Percentiles rank a stretch among this genome's conserved stretches.
Evolutionary conservation across 306 rosid species (phyloP).

Genomic region (Cicer yamashitae): DNA sequence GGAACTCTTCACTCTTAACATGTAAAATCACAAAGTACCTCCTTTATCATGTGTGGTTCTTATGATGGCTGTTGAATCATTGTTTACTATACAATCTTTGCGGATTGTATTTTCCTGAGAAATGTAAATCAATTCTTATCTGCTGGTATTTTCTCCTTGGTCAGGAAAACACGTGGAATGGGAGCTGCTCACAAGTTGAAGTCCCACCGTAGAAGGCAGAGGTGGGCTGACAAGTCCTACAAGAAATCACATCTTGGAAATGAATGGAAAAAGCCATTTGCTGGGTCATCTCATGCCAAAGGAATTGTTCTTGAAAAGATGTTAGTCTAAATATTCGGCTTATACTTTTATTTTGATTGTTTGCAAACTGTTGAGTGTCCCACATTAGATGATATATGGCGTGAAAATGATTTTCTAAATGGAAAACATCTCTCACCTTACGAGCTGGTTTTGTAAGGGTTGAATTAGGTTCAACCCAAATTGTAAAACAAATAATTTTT

Average conservation of each 20-base stretch:
- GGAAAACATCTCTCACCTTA: no score
- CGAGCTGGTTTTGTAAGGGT: no score
- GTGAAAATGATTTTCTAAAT: no score
- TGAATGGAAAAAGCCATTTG: slow-evolving; percentile 91
- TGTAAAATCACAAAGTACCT: neutral
- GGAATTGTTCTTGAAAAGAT: slow-evolving; percentile 89
- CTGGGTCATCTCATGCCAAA: slow-evolving; percentile 87
- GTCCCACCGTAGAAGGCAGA: slow-evolving; percentile 74
- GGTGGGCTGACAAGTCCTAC: slow-evolving; percentile 86
- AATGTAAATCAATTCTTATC: neutral
- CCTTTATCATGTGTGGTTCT: neutral
- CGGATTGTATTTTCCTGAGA: neutral
- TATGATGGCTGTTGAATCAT: neutral
- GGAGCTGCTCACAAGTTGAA: slow-evolving; percentile 89
- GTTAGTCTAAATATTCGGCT: slow-evolving; percentile 44
- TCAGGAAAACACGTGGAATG: slow-evolving; percentile 81
- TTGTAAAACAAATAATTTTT: neutral
- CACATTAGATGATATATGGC: no score
- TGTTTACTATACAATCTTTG: slow-evolving; percentile 11
- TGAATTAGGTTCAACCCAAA: no score
- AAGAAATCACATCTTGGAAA: slow-evolving; percentile 84
- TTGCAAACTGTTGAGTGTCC: neutral
- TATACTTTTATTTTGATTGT: slow-evolving; percentile 14
- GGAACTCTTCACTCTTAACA: neutral
- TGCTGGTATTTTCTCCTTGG: slow-evolving; percentile 3